Base-by-base conservation (phyloP, 176 grass and related monocot species). In the Elaeis guineensis region DNA sequence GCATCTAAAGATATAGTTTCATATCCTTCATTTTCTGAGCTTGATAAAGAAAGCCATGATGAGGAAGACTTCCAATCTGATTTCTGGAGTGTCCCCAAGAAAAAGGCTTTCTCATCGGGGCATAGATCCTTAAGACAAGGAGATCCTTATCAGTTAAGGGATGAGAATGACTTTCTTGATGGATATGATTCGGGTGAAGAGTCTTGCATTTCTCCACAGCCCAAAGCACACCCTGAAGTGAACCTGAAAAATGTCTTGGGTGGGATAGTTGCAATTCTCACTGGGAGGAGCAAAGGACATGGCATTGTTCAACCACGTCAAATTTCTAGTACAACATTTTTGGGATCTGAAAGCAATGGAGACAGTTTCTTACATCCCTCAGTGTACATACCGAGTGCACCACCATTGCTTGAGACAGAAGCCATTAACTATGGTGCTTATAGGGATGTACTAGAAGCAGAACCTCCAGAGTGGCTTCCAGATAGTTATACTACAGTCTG, bases 391-490 rank as follows among this genome's bases (percentile, higher is more conserved):
- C 86, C 90, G 4, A 90, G 83, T 57, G 90, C 90, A 65, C 90
- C 90, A 16, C 86, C 83, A 3, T 35, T 95, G 25, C 75, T 86
- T 64, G 82, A 80, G 61, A 16, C 50, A 49, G 86, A 95, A 78
- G 72, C 81, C 22, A 29, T 78, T 50, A 76, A 73, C 67, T 83
- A 74, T 30, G 71, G 81, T 62, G 59, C 76, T 57, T 80, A 84
- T 66, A 84, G 73, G 62, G 58, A 78, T 18, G 63, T 87, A 6
- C 59, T 95, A 26, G 83, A 87, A 72, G 73, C 83, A 58, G 86
- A 95, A 18, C 90, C 90, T 50, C 83, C 90, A 17, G 80, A 95
- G 53, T 95, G 90, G 90, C 51, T 90, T 28, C 83, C 90, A 23
- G 86, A 95, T 55, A 95, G 90, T 71, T 87, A 75, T 64, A 73